Base-by-base conservation (phyloP, 805 yeast species). In the Aciculoconidium aculeatum region DNA sequence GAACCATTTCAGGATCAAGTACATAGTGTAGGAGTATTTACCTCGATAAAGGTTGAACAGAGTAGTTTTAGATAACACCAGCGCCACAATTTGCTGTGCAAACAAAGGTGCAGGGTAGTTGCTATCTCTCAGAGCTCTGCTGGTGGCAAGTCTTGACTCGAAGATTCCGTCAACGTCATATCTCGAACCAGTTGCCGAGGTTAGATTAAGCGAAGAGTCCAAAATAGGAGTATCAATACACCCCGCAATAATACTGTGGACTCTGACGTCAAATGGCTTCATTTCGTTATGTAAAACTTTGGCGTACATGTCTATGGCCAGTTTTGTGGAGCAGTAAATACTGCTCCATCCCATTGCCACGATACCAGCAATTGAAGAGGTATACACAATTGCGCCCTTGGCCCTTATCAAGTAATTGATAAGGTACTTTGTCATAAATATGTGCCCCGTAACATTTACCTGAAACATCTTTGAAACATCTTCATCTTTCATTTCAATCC, bases 371-470 rank as follows among this genome's bases (percentile, higher is more conserved):
- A 57, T 51, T 2, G 67, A 58, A 3, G 61, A 40, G 1, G 69
- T 61, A 44, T 61, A 63, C 3, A 49, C 58, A 12, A 63, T 56
- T 0, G 57, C 37, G 0, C 69, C 68, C 26, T 53, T 45, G 5
- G 58, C 44, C 2, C 37, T 41, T 11, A 65, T 43, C 16, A 65
- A 45, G 21, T 51, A 34, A 11, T 47, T 49, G 9, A 48, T 35
- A 34, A 65, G 51, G 15, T 51, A 46, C 32, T 54, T 56, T 18
- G 64, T 49, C 30, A 60, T 37, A 37, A 46, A 49, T 32, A 62
- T 49, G 20, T 58, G 63, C 8, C 68, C 70, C 23, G 62, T 41
- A 2, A 61, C 58, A 37, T 66, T 66, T 11, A 59, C 61, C 21
- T 62, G 50, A 30, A 53, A 50, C 6, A 37, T 24, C 6, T 36